Conservation (phyloP, 139 green algal genomes). For the Tetradesmus obliquus region DNA sequence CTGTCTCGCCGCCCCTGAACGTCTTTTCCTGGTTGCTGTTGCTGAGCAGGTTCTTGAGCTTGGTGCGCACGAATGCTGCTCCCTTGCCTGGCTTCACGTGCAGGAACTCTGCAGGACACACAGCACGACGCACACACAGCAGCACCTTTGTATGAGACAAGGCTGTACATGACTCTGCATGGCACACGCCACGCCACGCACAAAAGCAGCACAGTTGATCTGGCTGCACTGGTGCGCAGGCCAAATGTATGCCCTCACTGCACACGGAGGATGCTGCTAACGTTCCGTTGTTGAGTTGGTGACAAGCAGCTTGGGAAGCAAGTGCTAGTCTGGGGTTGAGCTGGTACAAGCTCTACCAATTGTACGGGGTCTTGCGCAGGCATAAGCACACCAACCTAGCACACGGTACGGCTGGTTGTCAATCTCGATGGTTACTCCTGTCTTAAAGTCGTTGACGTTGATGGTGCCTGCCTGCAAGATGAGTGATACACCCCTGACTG, state of each 20-base stretch:
- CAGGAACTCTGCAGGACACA: constrained; percentile 87
- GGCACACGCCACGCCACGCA: not conserved
- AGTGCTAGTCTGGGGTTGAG: too few relatives aligned
- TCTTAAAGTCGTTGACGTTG: constrained; percentile 96
- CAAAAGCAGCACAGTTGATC: not conserved
- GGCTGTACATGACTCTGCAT: not conserved
- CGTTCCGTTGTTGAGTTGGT: too few relatives aligned
- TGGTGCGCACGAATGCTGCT: constrained; percentile 96
- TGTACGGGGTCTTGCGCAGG: not conserved
- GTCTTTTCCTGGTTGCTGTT: constrained; percentile 93
- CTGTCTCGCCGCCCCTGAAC: constrained; percentile 94
- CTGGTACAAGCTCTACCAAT: too few relatives aligned
- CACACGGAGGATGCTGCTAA: too few relatives aligned
- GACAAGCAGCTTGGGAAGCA: too few relatives aligned
- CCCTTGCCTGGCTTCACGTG: constrained; percentile 99
- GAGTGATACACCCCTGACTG: constrained; percentile 8
- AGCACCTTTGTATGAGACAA: not conserved
- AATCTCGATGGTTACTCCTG: constrained; percentile 91
- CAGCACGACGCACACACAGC: not conserved
- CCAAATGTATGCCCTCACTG: too few relatives aligned
- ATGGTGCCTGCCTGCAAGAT: constrained; percentile 52
- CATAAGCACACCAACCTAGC: constrained; percentile 57
- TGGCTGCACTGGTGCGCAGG: too few relatives aligned
- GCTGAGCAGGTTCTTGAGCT: constrained; percentile 98
- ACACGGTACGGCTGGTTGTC: constrained; percentile 86